A percentile compares a stretch with the other conserved stretches of the same genome.
Evolutionary conservation across 495 filamentous ascomycete genomes (phyloP).

Genomic region (Lasiosphaeria miniovina): DNA sequence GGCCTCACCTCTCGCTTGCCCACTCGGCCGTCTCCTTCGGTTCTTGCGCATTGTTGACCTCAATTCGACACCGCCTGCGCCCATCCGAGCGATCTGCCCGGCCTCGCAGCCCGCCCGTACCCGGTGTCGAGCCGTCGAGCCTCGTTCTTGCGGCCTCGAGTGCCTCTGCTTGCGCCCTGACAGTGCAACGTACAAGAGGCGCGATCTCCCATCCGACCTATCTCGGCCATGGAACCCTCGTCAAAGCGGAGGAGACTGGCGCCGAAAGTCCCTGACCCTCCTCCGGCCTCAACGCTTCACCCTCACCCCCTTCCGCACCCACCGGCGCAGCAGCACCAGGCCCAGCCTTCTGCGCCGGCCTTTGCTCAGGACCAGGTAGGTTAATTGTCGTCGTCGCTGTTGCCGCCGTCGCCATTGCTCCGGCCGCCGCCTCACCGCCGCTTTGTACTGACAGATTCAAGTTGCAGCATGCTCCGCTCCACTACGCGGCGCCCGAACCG

Average conservation of each 20-base stretch:
- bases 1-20: slow-evolving; percentile 18
- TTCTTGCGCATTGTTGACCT: too few species aligned
- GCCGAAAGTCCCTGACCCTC: slow-evolving; percentile 34
- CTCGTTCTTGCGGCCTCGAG: too few species aligned
- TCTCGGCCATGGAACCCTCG: slow-evolving; percentile 32
- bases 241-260: slow-evolving; percentile 38
- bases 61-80: too few species aligned
- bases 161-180: too few species aligned
- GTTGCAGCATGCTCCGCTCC: slow-evolving; percentile 21
- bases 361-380: slow-evolving; percentile 31
- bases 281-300: slow-evolving; percentile 1
- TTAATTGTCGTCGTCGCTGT: slow-evolving; percentile 3
- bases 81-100: too few species aligned
- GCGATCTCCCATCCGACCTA: not conserved
- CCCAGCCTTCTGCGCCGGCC: slow-evolving; percentile 22
- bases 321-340: slow-evolving; percentile 20
- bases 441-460: slow-evolving; percentile 14
- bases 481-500: slow-evolving; percentile 23
- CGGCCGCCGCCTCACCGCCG: not conserved
- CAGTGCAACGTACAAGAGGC: too few species aligned
- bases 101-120: too few species aligned
- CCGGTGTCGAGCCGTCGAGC: too few species aligned
- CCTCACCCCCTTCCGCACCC: slow-evolving; percentile 9
- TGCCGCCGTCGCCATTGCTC: not conserved
- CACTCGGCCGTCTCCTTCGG: too few species aligned